Evolutionary conservation across 140 eudicot species (phyloP), one percentile per base, ranked within the genome.

Genomic region (Oenanthe javanica): DNA sequence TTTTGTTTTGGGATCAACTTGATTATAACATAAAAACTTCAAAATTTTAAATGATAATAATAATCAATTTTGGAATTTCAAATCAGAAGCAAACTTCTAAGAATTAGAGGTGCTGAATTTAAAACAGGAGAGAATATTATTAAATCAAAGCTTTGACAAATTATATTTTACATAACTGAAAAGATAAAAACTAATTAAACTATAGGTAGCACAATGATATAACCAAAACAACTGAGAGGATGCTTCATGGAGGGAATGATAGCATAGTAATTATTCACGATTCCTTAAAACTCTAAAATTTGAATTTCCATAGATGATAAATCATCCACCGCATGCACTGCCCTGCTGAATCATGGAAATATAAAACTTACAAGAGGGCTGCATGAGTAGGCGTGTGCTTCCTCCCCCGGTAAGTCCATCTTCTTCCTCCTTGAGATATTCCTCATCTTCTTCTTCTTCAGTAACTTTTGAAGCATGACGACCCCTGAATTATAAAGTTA

Each of bases 381-480:
- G 98, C 73, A 88, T 89, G 78, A 92, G 77, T 59, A 92, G 86
- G 76, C 99, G 87, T 76, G 99, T 95, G 83, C 84, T 91, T 76
- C 96, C 96, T 74, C 97, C 59, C 27, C 96, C 98, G 66, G 94
- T 84, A 25, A 87, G 86, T 10, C 87, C 97, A 85, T 88, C 97
- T 85, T 95, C 99, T 84, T 94, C 98, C 80, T 89, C 99, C 84
- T 94, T 94, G 42, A 95, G 97, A 82, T 84, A 95, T 80, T 88
- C 97, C 77, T 94, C 97, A 73, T 95, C 97, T 86, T 95, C 99
- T 84, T 95, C 97, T 83, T 95, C 97, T 91, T 95, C 97, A 72
- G 97, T 95, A 80, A 95, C 64, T 88, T 94, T 94, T 42, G 98
- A 94, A 64, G 98, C 97, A 89, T 94, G 98, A 71, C 98, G 98